A percentile compares a stretch with the other conserved stretches of the same genome.
These are phyloP conservation scores for Chalara sp. DNA, from an alignment of 2,329 filamentous ascomycete genomes.

Conservation along the genomic window DNA sequence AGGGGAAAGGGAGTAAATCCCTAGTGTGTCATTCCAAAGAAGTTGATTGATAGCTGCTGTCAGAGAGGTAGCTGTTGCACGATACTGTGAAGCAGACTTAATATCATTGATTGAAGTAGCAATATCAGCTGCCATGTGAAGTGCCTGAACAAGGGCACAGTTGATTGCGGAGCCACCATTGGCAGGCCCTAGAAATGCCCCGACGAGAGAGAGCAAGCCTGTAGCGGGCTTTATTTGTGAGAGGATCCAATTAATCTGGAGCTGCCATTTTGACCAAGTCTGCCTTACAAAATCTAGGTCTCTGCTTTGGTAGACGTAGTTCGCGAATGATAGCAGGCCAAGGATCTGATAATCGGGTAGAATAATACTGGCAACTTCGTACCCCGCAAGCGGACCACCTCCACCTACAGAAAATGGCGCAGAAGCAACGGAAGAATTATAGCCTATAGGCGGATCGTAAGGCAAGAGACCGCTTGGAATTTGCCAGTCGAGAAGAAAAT, in stretches of 20 bases:
- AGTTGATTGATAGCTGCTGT: conserved; percentile 23
- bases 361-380: neutral
- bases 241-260: conserved; percentile 4
- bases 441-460: conserved; percentile 1
- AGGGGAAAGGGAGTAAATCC: conserved; percentile 26
- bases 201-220: conserved; percentile 2
- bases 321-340: conserved; percentile 11
- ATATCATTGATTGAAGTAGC: conserved; percentile 27
- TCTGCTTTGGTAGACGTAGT: conserved; percentile 7
- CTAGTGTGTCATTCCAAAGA: conserved; percentile 28
- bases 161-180: conserved; percentile 4
- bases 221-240: conserved; percentile 3
- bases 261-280: conserved; percentile 4
- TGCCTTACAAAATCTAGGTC: neutral
- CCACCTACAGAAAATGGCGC: neutral
- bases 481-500: conserved; percentile 25
- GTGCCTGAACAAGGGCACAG: conserved; percentile 9
- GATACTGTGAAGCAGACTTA: conserved; percentile 18
- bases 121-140: conserved; percentile 22
- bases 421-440: neutral
- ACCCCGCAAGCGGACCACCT: neutral
- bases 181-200: conserved; percentile 1
- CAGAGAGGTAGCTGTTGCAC: conserved; percentile 16
- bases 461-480: conserved; percentile 1
- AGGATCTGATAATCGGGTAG: conserved; percentile 19